Evolutionary conservation across 805 yeast genomes (phyloP).

Genomic region (Candida chauliodis): DNA sequence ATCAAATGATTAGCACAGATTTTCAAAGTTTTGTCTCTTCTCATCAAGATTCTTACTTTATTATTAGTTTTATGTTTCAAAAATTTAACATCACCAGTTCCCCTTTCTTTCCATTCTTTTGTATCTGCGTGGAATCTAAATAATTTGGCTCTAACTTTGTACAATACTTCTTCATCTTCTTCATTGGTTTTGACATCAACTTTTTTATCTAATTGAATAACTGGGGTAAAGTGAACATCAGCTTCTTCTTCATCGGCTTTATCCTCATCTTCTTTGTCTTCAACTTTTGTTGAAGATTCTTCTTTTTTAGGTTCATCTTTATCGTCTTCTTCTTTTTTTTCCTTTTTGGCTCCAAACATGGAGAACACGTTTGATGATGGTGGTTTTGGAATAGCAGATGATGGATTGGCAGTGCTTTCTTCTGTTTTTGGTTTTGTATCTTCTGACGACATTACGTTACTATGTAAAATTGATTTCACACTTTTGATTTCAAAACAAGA

Average conservation of each 20-base stretch:
- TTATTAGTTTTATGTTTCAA: conserved; percentile 79
- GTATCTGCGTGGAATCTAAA: conserved; percentile 82
- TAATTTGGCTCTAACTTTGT: conserved; percentile 88
- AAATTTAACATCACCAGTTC: conserved; percentile 97
- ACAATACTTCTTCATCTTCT: conserved; percentile 28
- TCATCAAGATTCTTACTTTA: conserved; percentile 91
- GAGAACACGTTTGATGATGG: conserved; percentile 85
- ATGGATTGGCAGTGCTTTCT: conserved; percentile 18
- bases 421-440: conserved; percentile 17
- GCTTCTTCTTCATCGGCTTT: conserved; percentile 63
- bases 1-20: conserved; percentile 96
- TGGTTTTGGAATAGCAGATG: conserved; percentile 45
- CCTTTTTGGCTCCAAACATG: conserved; percentile 91
- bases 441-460: conserved; percentile 16
- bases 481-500: background rate
- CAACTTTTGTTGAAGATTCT: conserved; percentile 24
- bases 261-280: conserved; percentile 42
- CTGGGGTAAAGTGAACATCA: conserved; percentile 93
- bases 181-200: conserved; percentile 88
- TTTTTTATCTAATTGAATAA: conserved; percentile 89
- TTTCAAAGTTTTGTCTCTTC: conserved; percentile 98
- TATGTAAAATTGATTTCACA: background rate
- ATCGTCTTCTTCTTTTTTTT: conserved; percentile 47
- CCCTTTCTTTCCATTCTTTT: conserved; percentile 99
- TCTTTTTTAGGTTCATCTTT: conserved; percentile 34